Percentiles rank a stretch among this genome's conserved stretches.
phyloP scores from a whole-genome alignment of 352 stramenopile genomes.

The Aphanomyces cochlioides region DNA sequence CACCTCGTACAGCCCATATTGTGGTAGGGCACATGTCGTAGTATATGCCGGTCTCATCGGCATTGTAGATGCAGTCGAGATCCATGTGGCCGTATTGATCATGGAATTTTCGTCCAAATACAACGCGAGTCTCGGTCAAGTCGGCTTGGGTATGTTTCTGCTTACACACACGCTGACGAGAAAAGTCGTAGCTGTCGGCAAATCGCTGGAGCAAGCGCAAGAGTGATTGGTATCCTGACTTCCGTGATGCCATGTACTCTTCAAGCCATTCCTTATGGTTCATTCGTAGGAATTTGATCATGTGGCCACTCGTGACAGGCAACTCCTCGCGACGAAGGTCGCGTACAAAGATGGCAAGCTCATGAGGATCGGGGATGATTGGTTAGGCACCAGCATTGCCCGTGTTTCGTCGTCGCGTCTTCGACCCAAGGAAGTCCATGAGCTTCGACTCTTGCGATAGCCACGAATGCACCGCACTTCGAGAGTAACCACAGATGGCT shows the following conservation, averaged over 20 bases:
- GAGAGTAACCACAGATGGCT: too few relatives aligned
- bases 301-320: not conserved
- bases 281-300: not conserved
- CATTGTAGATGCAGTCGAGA: slow-evolving; percentile 15
- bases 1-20: slow-evolving; percentile 26
- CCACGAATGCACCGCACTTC: too few relatives aligned
- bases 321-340: too few relatives aligned
- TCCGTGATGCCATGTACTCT: not conserved
- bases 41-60: slow-evolving; percentile 32
- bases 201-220: not conserved
- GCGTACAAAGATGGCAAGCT: too few relatives aligned
- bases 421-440: too few relatives aligned
- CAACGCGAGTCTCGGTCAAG: not conserved
- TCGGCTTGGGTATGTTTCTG: not conserved
- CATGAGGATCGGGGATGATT: too few relatives aligned
- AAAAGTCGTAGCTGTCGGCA: not conserved
- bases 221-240: not conserved
- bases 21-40: slow-evolving; percentile 23
- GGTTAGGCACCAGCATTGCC: too few relatives aligned
- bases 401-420: too few relatives aligned
- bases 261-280: not conserved
- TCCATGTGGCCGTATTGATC: not conserved
- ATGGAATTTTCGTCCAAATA: not conserved
- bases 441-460: too few relatives aligned
- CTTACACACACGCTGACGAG: not conserved